phyloP scores from a whole-genome alignment of 768 basidiomycete species.

The Cyathus striatus region DNA sequence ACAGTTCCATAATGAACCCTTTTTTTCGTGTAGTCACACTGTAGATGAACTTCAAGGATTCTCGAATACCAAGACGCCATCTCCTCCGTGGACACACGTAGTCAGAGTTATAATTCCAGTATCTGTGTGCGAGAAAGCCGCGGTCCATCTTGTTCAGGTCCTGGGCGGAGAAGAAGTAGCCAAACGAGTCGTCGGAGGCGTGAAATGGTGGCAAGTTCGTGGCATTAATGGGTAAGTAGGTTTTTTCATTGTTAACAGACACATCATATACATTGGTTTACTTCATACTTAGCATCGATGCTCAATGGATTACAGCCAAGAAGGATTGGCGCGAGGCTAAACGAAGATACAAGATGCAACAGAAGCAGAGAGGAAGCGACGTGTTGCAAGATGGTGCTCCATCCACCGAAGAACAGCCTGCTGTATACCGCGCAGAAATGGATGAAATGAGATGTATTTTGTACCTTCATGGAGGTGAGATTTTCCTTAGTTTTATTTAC shows the following conservation, averaged over 20 bases:
- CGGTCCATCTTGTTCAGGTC: slow-evolving; percentile 64
- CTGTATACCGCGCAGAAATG: slow-evolving; percentile 62
- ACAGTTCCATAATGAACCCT: slow-evolving; percentile 1
- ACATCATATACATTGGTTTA: too few relatives aligned
- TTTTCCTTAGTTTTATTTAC: slow-evolving; percentile 1
- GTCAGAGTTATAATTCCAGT: slow-evolving; percentile 70
- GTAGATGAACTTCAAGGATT: slow-evolving; percentile 83
- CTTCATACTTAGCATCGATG: slow-evolving; percentile 59
- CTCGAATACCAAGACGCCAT: slow-evolving; percentile 75
- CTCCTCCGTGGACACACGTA: slow-evolving; percentile 80
- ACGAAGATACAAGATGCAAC: slow-evolving; percentile 44
- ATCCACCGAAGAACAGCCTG: slow-evolving; percentile 18
- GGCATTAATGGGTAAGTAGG: slow-evolving; percentile 65
- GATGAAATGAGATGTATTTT: slow-evolving; percentile 83
- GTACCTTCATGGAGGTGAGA: slow-evolving; percentile 71
- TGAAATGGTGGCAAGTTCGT: slow-evolving; percentile 98
- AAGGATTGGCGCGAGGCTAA: slow-evolving; percentile 78
- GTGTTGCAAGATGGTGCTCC: not conserved
- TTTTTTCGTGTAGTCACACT: slow-evolving; percentile 51
- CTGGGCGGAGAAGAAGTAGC: slow-evolving; percentile 80
- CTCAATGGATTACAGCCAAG: slow-evolving; percentile 83
- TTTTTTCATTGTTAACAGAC: too few relatives aligned
- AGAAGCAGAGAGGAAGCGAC: slow-evolving; percentile 18
- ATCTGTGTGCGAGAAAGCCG: slow-evolving; percentile 71
- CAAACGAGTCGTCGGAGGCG: slow-evolving; percentile 74